Evolutionary conservation across 2,329 filamentous ascomycete species (phyloP).

Genomic region (Calonectria montana): DNA sequence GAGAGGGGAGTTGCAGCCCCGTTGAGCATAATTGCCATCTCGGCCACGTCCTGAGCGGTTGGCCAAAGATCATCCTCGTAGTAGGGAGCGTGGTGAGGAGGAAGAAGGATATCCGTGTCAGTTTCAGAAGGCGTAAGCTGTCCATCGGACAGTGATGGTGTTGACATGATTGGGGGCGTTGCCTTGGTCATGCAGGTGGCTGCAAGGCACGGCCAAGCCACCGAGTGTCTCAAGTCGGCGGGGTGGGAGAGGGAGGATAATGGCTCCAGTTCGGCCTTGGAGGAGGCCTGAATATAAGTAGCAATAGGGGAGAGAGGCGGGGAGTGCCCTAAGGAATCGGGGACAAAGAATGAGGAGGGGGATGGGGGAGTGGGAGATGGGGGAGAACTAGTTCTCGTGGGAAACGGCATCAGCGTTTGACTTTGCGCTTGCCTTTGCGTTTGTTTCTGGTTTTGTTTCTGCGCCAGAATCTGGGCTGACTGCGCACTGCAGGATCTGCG

Average conservation of each 20-base stretch:
- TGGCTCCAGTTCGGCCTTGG: constrained; percentile 20
- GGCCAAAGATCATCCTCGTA: constrained; percentile 40
- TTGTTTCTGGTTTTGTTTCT: constrained; percentile 31
- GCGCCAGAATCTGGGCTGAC: constrained; percentile 28
- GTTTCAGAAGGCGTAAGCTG: constrained; percentile 43
- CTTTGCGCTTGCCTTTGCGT: constrained; percentile 24
- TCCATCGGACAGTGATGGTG: constrained; percentile 42
- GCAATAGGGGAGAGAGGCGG: constrained; percentile 19
- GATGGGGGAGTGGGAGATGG: constrained; percentile 25
- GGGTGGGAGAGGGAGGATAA: constrained; percentile 14
- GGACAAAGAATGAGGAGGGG: constrained; percentile 7
- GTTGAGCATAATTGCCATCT: constrained; percentile 44
- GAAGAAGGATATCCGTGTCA: constrained; percentile 39
- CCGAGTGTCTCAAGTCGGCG: constrained; percentile 37
- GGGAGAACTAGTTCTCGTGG: constrained; percentile 27
- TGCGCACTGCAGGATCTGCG: constrained; percentile 11
- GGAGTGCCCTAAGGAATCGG: not conserved
- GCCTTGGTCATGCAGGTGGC: constrained; percentile 38
- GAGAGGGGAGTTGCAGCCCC: constrained; percentile 37
- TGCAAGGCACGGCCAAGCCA: constrained; percentile 44
- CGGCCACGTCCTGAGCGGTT: constrained; percentile 40
- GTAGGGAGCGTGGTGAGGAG: constrained; percentile 17
- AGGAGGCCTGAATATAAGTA: constrained; percentile 22
- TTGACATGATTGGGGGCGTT: constrained; percentile 41
- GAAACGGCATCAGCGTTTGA: constrained; percentile 32